phyloP scores from a whole-genome alignment of 495 filamentous ascomycete genomes.

The Annulohypoxylon nitens region DNA sequence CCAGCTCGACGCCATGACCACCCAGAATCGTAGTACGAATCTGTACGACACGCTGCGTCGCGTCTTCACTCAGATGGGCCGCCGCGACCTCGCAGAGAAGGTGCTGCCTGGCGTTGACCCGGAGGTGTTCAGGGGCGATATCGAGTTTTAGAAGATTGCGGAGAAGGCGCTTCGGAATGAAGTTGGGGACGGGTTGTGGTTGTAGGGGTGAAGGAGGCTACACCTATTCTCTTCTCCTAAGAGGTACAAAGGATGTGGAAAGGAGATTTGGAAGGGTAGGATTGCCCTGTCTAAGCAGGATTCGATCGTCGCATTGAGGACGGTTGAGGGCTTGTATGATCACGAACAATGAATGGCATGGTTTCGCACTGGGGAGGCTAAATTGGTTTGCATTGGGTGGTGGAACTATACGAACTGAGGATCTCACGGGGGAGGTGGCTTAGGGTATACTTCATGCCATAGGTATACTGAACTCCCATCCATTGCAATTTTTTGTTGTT shows the following conservation, averaged over 20 bases:
- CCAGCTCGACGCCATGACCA: slow-evolving; percentile 82
- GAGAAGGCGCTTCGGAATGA: background rate
- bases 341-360: background rate
- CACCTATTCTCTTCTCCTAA: background rate
- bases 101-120: slow-evolving; percentile 92
- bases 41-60: slow-evolving; percentile 91
- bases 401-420: background rate
- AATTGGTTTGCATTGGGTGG: background rate
- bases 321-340: background rate
- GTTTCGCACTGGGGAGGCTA: background rate
- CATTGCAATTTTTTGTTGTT: background rate
- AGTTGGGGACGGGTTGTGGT: background rate
- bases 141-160: slow-evolving; percentile 62
- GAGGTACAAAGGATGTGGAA: background rate
- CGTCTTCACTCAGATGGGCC: slow-evolving; percentile 94
- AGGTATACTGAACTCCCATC: background rate
- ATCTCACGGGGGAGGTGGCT: background rate
- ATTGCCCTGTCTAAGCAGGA: background rate
- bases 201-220: background rate
- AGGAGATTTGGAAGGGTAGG: background rate
- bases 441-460: background rate
- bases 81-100: slow-evolving; percentile 86
- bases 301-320: background rate
- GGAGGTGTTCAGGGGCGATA: slow-evolving; percentile 79
- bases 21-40: slow-evolving; percentile 96